Percentiles rank a stretch among this genome's conserved stretches.
Evolutionary conservation across 1,139 yeast genomes (phyloP).

Genomic region (Yamadazyma buinensis): DNA sequence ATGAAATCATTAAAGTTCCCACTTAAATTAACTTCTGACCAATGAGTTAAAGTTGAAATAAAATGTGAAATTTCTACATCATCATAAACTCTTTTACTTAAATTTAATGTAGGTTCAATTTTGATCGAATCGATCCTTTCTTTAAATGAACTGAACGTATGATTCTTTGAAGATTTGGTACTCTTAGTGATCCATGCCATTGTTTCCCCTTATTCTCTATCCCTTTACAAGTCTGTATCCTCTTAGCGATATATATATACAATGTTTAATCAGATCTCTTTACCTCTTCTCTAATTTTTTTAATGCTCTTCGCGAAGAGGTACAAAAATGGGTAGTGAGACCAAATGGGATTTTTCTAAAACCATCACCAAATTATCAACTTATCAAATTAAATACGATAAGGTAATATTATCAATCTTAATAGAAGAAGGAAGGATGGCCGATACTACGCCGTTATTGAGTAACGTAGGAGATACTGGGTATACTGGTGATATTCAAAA

Average conservation of each 20-base stretch:
- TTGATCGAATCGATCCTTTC: conserved; percentile 81
- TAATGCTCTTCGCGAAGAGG: conserved; percentile 4
- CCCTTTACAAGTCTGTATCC: no score
- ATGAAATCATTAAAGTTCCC: conserved; percentile 65
- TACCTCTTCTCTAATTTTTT: not conserved
- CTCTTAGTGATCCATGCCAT: conserved; percentile 22
- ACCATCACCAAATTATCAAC: no score
- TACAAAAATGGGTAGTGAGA: no score
- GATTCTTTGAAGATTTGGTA: conserved; percentile 55
- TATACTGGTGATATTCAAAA: no score
- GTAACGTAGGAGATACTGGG: conserved; percentile 9
- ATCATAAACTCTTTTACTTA: conserved; percentile 64
- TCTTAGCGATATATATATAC: no score
- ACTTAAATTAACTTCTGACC: conserved; percentile 85
- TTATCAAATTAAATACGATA: no score
- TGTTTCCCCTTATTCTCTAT: no score
- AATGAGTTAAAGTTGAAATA: conserved; percentile 72
- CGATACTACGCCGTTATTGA: conserved; percentile 12
- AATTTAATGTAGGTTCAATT: conserved; percentile 75
- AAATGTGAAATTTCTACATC: conserved; percentile 74
- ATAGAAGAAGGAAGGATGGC: no score
- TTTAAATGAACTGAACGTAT: conserved; percentile 68
- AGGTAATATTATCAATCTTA: no score
- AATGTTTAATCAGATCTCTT: no score
- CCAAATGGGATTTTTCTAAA: no score